Percentiles rank a stretch among this genome's conserved stretches.
Conservation (phyloP, 352 stramenopile species). For the Thalassiosira exigua region DNA sequence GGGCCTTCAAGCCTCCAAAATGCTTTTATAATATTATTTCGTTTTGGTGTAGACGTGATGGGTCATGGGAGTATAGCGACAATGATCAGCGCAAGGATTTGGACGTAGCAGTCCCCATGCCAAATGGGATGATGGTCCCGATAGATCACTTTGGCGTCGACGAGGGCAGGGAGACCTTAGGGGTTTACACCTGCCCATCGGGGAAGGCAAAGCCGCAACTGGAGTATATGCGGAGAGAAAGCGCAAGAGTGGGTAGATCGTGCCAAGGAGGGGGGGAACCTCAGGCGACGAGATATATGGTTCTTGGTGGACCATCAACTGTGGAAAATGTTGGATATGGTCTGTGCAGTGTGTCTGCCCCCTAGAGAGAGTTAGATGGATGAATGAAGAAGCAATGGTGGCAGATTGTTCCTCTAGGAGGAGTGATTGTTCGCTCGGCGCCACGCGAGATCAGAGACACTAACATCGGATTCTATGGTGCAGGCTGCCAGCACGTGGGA, state of each 20-base stretch:
- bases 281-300: constrained; percentile 16
- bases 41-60: too few species aligned
- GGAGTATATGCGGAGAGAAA: constrained; percentile 16
- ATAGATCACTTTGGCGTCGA: constrained; percentile 17
- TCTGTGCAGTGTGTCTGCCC: background rate
- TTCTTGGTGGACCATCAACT: constrained; percentile 31
- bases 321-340: constrained; percentile 26
- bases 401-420: constrained; percentile 18
- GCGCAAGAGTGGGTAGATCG: constrained; percentile 22
- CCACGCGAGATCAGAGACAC: background rate
- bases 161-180: constrained; percentile 19
- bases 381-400: constrained; percentile 2
- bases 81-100: too few species aligned
- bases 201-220: background rate
- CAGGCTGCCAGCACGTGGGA: constrained; percentile 10
- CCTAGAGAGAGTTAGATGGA: background rate
- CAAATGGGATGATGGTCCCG: too few species aligned
- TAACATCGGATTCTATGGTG: constrained; percentile 25
- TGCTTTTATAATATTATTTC: too few species aligned
- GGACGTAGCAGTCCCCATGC: too few species aligned
- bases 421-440: constrained; percentile 5
- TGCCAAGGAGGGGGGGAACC: constrained; percentile 2
- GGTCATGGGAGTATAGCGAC: too few species aligned
- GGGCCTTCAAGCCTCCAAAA: constrained; percentile 28
- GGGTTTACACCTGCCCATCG: constrained; percentile 15